phyloP scores from a whole-genome alignment of 148 eudicot species.

The Vaccinium vitisidaea region DNA sequence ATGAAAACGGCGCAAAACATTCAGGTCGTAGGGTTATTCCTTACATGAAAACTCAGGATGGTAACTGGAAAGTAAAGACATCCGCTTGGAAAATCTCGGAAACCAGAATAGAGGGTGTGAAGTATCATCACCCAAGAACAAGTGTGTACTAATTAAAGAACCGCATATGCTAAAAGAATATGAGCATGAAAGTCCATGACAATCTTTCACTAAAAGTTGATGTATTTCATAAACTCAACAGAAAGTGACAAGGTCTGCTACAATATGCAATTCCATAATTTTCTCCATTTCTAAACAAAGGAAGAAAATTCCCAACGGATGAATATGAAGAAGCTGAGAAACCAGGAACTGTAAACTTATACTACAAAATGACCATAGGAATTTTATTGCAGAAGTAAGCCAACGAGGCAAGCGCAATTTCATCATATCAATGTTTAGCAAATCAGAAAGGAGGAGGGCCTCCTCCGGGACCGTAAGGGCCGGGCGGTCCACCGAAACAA shows the following conservation, averaged over 20 bases:
- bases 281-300: background rate
- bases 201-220: background rate
- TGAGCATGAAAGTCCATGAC: background rate
- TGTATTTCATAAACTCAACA: background rate
- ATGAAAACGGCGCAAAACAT: background rate
- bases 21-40: background rate
- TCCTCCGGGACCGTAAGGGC: slow-evolving; percentile 23
- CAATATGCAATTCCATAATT: background rate
- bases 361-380: background rate
- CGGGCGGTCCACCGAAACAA: slow-evolving; percentile 26
- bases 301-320: background rate
- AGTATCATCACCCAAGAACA: background rate
- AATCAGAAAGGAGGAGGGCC: slow-evolving; percentile 9
- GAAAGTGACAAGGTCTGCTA: background rate
- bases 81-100: background rate
- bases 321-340: slow-evolving; percentile 6
- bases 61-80: background rate
- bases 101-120: background rate
- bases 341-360: background rate
- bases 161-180: background rate
- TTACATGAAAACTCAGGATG: background rate
- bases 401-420: background rate
- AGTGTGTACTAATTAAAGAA: background rate
- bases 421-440: background rate
- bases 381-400: background rate